Conservation (phyloP, 2,329 filamentous ascomycete species). For the Ophiocordyceps camponoti-floridani region DNA sequence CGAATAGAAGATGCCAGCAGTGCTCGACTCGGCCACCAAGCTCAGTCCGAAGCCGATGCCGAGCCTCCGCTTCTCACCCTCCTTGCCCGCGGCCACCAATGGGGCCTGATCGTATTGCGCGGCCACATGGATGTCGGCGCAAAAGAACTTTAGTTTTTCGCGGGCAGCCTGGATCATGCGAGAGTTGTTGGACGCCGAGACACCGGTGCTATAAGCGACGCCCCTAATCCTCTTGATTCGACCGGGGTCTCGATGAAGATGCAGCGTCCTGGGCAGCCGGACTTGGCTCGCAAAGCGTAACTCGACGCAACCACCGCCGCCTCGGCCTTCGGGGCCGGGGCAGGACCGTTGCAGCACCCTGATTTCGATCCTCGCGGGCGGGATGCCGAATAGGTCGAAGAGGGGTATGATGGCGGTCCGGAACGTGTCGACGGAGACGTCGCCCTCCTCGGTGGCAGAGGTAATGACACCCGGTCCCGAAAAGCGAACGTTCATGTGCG, state of each 20-base stretch:
- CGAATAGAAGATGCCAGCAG: constrained; percentile 63
- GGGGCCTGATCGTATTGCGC: constrained; percentile 56
- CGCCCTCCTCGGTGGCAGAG: constrained; percentile 62
- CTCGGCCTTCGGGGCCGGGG: constrained; percentile 52
- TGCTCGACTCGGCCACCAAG: constrained; percentile 81
- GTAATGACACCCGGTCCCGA: constrained; percentile 87
- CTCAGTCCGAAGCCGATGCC: constrained; percentile 87
- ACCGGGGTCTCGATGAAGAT: constrained; percentile 65
- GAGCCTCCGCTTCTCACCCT: constrained; percentile 40
- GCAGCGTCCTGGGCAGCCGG: constrained; percentile 80
- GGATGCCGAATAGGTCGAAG: constrained; percentile 79
- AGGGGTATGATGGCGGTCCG: constrained; percentile 82
- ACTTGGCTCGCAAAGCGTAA: constrained; percentile 87
- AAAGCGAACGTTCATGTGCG: constrained; percentile 78
- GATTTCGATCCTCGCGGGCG: constrained; percentile 63
- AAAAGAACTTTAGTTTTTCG: constrained; percentile 71
- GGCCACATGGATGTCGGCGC: constrained; percentile 81
- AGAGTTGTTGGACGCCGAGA: constrained; percentile 82
- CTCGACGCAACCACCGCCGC: constrained; percentile 85
- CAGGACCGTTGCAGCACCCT: constrained; percentile 67
- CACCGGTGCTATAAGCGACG: constrained; percentile 84
- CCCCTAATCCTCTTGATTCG: constrained; percentile 77
- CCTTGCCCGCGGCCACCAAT: constrained; percentile 31
- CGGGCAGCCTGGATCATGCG: constrained; percentile 86
- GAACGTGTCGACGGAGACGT: constrained; percentile 84